These are phyloP conservation scores for Talaromyces wortmannii DNA, from an alignment of 495 filamentous ascomycete species.

Conservation along the genomic window DNA sequence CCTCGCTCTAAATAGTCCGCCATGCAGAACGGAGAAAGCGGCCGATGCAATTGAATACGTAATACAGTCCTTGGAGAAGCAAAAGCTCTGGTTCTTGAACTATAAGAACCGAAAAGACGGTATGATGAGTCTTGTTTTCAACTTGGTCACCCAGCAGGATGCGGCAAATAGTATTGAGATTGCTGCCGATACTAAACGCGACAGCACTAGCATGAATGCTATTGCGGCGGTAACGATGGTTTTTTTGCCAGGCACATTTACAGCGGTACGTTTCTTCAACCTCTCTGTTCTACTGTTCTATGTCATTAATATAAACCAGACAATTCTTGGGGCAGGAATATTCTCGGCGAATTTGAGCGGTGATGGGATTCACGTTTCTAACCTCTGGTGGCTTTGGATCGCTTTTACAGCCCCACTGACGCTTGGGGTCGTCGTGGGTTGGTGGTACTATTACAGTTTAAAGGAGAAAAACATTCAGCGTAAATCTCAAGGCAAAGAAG, in stretches of 20 bases:
- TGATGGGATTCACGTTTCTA: constrained; percentile 12
- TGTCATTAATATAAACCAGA: not conserved
- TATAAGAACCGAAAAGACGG: constrained; percentile 14
- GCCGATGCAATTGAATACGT: constrained; percentile 9
- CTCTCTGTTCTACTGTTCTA: not conserved
- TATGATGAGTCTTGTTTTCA: constrained; percentile 13
- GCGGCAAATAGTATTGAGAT: constrained; percentile 19
- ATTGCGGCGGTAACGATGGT: constrained; percentile 48
- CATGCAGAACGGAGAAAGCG: not conserved
- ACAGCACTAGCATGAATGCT: constrained; percentile 45
- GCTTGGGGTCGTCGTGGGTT: not conserved
- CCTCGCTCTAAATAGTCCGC: not conserved
- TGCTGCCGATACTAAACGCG: constrained; percentile 30
- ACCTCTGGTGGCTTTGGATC: not conserved
- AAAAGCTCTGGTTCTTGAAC: constrained; percentile 10
- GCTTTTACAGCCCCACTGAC: not conserved
- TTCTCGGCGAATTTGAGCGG: not conserved
- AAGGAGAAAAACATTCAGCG: not conserved
- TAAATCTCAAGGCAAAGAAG: too few relatives aligned
- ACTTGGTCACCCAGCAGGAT: constrained; percentile 15
- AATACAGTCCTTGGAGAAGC: constrained; percentile 9
- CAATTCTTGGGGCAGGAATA: not conserved
- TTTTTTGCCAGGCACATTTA: constrained; percentile 45
- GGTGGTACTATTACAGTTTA: not conserved
- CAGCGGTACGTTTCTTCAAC: constrained; percentile 1